Evolutionary conservation across 306 rosid species (phyloP).

Genomic region (Comarum palustre): DNA sequence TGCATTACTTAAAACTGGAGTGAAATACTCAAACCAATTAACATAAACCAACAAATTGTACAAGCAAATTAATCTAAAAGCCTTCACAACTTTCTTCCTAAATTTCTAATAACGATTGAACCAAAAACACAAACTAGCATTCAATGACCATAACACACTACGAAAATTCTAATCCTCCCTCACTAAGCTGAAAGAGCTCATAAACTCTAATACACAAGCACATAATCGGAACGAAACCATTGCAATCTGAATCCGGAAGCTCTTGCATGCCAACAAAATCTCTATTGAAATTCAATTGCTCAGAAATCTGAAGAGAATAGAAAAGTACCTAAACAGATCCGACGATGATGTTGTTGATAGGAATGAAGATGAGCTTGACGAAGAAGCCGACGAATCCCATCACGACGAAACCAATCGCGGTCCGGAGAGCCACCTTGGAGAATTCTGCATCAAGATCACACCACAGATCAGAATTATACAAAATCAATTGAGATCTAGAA

Average conservation of each 20-base stretch:
- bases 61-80: background rate
- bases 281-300: background rate
- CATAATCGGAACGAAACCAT: background rate
- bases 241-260: background rate
- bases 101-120: background rate
- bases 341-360: constrained; percentile 54
- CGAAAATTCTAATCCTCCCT: background rate
- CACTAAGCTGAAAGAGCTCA: background rate
- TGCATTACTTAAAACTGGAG: too few species aligned
- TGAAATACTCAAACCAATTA: background rate
- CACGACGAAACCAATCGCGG: constrained; percentile 52
- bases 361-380: constrained; percentile 53
- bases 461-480: background rate
- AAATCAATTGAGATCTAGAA: background rate
- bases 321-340: constrained; percentile 38
- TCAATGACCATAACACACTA: background rate
- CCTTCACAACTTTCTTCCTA: background rate
- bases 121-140: background rate
- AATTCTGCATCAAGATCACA: constrained; percentile 34
- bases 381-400: constrained; percentile 60
- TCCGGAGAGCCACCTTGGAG: constrained; percentile 51
- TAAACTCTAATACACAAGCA: background rate
- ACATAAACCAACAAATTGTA: background rate
- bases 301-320: background rate
- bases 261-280: background rate